Evolutionary conservation across 2,329 filamentous ascomycete genomes (phyloP), one percentile per base, ranked within the genome.

Genomic region (Hypoxylon sp.): DNA sequence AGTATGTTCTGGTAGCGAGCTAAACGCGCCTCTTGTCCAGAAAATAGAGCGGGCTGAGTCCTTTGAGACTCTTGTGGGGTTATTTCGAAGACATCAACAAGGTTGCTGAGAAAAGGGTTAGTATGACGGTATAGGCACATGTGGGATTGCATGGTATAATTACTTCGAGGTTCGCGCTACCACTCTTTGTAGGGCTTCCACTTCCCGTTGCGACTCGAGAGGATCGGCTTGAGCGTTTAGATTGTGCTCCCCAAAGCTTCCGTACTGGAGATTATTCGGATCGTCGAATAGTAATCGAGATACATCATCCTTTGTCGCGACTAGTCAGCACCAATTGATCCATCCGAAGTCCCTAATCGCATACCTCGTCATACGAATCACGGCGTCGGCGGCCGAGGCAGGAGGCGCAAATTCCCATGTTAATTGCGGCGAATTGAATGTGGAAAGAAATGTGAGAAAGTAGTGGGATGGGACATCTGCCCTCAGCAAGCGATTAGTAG

Each of bases 51-150:
- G 1, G 75, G 73, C n/a, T 77, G 76, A 31, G 74, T 66, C 48
- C 75, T 75, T 50, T 78, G 75, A 14, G 76, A 68, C 65, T 84
- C 84, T 64, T 86, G 84, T 22, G 87, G 87, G 37, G 86, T 84
- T 74, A 90, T 89, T 70, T 90, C 88, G 79, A 90, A 91, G 51
- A 91, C 87, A 75, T 91, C 89, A 67, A 91, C 88, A 80, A 91
- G 87, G 74, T 90, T 90, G 74, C 89, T 91, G 75, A 54, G 69
- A 51, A 59, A 59, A 33, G 29, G 42, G 74, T 78, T 47, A 77
- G 77, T 69, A 71, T 64, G 67, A 24, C 22, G 46, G 44, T 44
- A 46, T 29, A 31, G 19, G 26, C 8, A 47, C 42, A 31, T 9
- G 11, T 50, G 29, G 55, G 52, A 61, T 46, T 24, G 39, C 52